Base-by-base conservation (phyloP, 2,329 filamentous ascomycete genomes). In the Hypomyces rosellus region DNA sequence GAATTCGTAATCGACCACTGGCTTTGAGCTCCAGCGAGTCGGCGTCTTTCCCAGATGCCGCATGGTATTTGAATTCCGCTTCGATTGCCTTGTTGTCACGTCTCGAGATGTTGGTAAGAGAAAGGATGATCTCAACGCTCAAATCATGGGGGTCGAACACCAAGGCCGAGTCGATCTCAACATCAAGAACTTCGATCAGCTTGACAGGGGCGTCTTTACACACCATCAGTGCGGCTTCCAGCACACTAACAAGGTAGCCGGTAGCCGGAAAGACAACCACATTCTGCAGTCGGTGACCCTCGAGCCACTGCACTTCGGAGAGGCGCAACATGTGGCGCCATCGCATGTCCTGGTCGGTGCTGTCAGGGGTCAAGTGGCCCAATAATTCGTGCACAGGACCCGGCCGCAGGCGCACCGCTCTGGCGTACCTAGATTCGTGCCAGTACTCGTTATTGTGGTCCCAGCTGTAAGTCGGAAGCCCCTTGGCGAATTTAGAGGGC, bases 381-480 rank as follows among this genome's bases (percentile, higher is more conserved):
- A 73, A 54, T 1, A 76, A 56, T 49, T 74, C 69, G 39, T 73
- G 68, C 16, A 15, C 14, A 14, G 34, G 12, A 5, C 14, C 14
- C 14, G 11, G 13, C 11, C 44, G n/a, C 14, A 36, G n/a, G 4
- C 30, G 44, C 4, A 37, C 18, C 11, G 15, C 22, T 4, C 37
- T n/a, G 7, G 44, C 36, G 7, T 37, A 13, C 5, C 44, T n/a
- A 13, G 44, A 37, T 11, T 46, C 44, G 5, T 37, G 33, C 44
- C 44, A 46, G 16, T 18, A 18, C 2, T 38, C 25, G 5, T 20
- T 14, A 20, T 46, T 16, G 15, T 46, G 44, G n/a, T 46, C 44
- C 44, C 44, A 46, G 15, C 30, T 15, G 15, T 46, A 46, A 11
- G 44, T 18, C 6, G 44, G 44, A 14, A 46, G 44, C 2, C 25